phyloP scores from a whole-genome alignment of 1,139 yeast species.

The Nakaseomyces sp. region DNA sequence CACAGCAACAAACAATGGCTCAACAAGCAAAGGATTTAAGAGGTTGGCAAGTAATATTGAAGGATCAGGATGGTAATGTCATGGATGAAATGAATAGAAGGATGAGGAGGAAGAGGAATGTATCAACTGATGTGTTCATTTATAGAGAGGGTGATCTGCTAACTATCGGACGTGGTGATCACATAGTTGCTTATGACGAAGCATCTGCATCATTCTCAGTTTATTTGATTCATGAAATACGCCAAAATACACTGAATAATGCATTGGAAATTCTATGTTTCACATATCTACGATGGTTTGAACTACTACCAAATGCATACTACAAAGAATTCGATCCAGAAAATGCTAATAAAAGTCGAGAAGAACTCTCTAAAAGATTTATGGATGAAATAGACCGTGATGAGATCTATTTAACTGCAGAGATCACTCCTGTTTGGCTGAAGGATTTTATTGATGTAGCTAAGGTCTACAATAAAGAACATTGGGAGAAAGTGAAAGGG shows the following conservation, averaged over 20 bases:
- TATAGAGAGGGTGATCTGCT: constrained; percentile 16
- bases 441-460: constrained; percentile 22
- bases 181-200: constrained; percentile 19
- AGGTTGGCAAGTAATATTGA: constrained; percentile 28
- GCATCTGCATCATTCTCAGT: constrained; percentile 17
- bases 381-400: constrained; percentile 17
- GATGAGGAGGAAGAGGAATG: constrained; percentile 20
- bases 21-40: constrained; percentile 17
- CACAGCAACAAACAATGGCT: constrained; percentile 17
- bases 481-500: constrained; percentile 8
- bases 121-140: constrained; percentile 13
- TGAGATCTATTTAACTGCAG: constrained; percentile 29
- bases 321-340: constrained; percentile 13
- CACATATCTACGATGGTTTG: constrained; percentile 25
- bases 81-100: constrained; percentile 16
- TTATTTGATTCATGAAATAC: constrained; percentile 25
- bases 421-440: constrained; percentile 25
- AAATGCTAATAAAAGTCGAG: constrained; percentile 1
- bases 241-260: constrained; percentile 25
- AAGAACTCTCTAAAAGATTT: constrained; percentile 12
- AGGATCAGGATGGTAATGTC: constrained; percentile 24
- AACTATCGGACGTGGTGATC: constrained; percentile 24
- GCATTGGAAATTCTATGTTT: constrained; percentile 28
- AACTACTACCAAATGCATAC: constrained; percentile 18
- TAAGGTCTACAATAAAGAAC: constrained; percentile 13